Conservation (phyloP, 2,329 filamentous ascomycete genomes). For the Ascochyta clinopodiicola region DNA sequence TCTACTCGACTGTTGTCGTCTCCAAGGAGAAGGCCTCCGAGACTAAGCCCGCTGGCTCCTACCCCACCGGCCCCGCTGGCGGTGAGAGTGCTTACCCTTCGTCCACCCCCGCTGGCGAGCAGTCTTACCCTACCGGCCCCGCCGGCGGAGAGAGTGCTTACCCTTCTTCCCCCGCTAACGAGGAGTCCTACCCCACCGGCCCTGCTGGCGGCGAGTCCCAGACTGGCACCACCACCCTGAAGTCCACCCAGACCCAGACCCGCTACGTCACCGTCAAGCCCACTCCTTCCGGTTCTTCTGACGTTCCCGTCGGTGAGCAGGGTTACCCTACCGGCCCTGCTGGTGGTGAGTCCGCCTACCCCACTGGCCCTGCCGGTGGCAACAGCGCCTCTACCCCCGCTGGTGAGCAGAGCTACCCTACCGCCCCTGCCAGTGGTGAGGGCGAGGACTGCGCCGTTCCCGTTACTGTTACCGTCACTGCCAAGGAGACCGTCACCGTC, state of each 20-base stretch:
- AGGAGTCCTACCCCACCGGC: conserved; percentile 19
- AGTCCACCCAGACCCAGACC: conserved; percentile 44
- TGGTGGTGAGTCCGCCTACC: conserved; percentile 6
- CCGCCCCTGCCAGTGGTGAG: conserved; percentile 17
- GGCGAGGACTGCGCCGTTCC: conserved; percentile 37
- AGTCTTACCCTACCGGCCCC: not conserved
- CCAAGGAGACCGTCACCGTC: conserved; percentile 49
- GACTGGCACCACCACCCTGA: conserved; percentile 36
- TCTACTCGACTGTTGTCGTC: conserved; percentile 42
- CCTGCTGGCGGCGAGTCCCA: conserved; percentile 13
- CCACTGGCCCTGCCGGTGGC: conserved; percentile 21
- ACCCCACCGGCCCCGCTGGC: conserved; percentile 23
- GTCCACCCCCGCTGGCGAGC: not conserved
- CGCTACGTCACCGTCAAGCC: conserved; percentile 46
- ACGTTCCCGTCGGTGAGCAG: conserved; percentile 23
- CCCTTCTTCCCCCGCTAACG: conserved; percentile 13
- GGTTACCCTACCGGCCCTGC: conserved; percentile 21
- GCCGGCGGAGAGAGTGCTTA: not conserved
- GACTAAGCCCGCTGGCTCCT: conserved; percentile 13
- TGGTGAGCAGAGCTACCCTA: conserved; percentile 21
- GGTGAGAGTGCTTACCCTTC: conserved; percentile 6
- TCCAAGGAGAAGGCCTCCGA: conserved; percentile 26
- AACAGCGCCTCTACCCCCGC: conserved; percentile 12
- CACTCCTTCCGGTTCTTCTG: conserved; percentile 22
- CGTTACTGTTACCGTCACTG: conserved; percentile 47